These are phyloP conservation scores for Cladorrhinum samala DNA, from an alignment of 495 filamentous ascomycete species.

Conservation along the genomic window DNA sequence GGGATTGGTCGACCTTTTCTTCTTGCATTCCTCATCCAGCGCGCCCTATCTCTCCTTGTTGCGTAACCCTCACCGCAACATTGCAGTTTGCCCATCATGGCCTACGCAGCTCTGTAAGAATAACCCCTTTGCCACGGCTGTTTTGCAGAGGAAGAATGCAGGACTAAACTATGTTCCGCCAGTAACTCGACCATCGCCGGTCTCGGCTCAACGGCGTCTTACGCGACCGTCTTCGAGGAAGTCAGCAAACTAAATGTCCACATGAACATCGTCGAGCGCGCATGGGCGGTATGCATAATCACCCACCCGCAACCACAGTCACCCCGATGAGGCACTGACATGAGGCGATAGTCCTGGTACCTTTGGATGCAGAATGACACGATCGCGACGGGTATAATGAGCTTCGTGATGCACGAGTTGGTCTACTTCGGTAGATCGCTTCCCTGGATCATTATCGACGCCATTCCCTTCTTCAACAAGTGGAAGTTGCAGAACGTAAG, in stretches of 20 bases:
- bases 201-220: slow-evolving; percentile 50
- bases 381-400: slow-evolving; percentile 93
- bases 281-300: slow-evolving; percentile 71
- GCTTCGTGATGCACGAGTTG: slow-evolving; percentile 87
- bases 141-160: neutral
- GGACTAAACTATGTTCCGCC: slow-evolving; percentile 16
- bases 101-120: slow-evolving; percentile 34
- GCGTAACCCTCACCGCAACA: neutral
- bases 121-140: neutral
- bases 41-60: neutral
- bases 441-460: slow-evolving; percentile 91
- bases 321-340: neutral
- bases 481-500: slow-evolving; percentile 90
- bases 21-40: neutral
- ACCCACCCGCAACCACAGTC: slow-evolving; percentile 3
- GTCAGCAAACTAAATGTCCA: slow-evolving; percentile 82
- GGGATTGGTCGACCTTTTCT: neutral
- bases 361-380: slow-evolving; percentile 98
- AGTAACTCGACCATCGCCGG: slow-evolving; percentile 46
- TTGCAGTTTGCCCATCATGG: slow-evolving; percentile 27
- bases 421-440: slow-evolving; percentile 91
- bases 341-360: slow-evolving; percentile 60
- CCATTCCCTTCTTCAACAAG: slow-evolving; percentile 75
- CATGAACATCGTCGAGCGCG: slow-evolving; percentile 72
- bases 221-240: slow-evolving; percentile 78